phyloP scores from a whole-genome alignment of 1,284 basidiomycete species.

The Singerocomus inundabilis region DNA sequence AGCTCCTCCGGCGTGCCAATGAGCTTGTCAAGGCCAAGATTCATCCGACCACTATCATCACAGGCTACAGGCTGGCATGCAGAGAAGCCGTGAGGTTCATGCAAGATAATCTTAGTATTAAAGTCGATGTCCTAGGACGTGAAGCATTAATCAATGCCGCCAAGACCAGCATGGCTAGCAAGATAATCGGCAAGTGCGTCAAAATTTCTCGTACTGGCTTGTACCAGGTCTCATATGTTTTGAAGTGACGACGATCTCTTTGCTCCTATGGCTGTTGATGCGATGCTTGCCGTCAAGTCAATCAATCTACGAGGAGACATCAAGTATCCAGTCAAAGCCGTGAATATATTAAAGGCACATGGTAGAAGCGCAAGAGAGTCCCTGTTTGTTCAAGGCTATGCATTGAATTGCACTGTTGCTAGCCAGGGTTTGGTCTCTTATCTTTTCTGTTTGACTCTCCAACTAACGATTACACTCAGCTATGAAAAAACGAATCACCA shows the following conservation, averaged over 20 bases:
- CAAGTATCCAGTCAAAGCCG: conserved; percentile 99
- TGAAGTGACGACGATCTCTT: conserved; percentile 95
- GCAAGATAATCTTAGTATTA: conserved; percentile 96
- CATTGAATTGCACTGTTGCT: conserved; percentile 97
- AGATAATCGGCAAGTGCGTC: conserved; percentile 90
- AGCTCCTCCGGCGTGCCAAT: conserved; percentile 93
- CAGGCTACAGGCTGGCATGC: conserved; percentile 96
- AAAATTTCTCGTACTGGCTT: conserved; percentile 3
- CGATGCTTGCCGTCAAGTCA: conserved; percentile 97
- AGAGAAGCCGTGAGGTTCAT: conserved; percentile 98
- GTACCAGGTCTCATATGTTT: conserved; percentile 7
- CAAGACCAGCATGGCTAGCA: conserved; percentile 99
- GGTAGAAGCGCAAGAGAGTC: conserved; percentile 96
- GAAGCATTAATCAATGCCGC: conserved; percentile 96
- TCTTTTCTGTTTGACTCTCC: neutral
- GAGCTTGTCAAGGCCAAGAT: conserved; percentile 99
- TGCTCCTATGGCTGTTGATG: conserved; percentile 97
- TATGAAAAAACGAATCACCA: conserved; percentile 94
- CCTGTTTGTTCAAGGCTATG: conserved; percentile 94
- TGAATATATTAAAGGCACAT: conserved; percentile 99
- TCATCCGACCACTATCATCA: conserved; percentile 99
- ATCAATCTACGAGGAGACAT: conserved; percentile 94
- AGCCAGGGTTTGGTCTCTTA: conserved; percentile 73
- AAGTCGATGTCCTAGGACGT: conserved; percentile 88
- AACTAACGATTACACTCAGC: conserved; percentile 48